These are phyloP conservation scores for Phyllostachys edulis DNA, from an alignment of 176 grass and related monocot species.

Conservation along the genomic window DNA sequence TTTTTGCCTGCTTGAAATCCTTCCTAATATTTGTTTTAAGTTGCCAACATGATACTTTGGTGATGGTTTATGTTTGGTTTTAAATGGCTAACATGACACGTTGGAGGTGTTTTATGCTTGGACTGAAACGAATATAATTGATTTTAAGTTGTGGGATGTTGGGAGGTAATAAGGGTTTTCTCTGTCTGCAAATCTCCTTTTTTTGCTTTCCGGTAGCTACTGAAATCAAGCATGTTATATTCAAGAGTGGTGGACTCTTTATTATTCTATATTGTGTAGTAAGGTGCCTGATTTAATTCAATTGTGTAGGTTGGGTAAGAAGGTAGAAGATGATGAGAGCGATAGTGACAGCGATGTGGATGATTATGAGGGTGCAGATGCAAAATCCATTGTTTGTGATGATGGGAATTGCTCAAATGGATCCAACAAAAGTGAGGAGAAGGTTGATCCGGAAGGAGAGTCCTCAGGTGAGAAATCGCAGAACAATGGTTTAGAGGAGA, in stretches of 20 bases:
- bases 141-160: constrained; percentile 2
- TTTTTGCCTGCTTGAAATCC: neutral
- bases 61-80: neutral
- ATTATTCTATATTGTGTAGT: constrained; percentile 3
- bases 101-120: neutral
- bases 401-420: constrained; percentile 56
- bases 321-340: constrained; percentile 60
- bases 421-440: constrained; percentile 49
- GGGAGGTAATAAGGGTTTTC: neutral
- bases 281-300: constrained; percentile 6
- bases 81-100: neutral
- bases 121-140: neutral
- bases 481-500: constrained; percentile 49
- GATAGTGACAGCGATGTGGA: constrained; percentile 58
- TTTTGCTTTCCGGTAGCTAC: neutral
- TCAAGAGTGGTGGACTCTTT: neutral
- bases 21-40: neutral
- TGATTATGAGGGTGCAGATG: constrained; percentile 42
- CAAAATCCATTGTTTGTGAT: constrained; percentile 64
- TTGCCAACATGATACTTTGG: neutral
- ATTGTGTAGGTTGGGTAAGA: constrained; percentile 81
- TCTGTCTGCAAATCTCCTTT: neutral
- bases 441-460: constrained; percentile 51
- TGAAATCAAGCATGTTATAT: neutral
- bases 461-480: constrained; percentile 50